Evolutionary conservation across 768 basidiomycete genomes (phyloP).

Genomic region (Mycena leptocephala): DNA sequence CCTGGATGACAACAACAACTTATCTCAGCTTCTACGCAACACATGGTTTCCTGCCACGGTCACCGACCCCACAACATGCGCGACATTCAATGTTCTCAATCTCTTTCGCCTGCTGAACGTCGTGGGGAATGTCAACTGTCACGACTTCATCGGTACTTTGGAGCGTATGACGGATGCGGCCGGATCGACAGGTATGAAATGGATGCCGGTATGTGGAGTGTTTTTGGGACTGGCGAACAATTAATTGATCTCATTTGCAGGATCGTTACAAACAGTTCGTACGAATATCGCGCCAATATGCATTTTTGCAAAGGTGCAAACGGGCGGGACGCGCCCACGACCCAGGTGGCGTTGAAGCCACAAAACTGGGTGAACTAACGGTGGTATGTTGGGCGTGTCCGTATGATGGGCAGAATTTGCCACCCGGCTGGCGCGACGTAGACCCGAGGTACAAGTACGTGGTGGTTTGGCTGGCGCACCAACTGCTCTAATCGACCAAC

Average conservation of each 20-base stretch:
- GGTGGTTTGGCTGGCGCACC: not conserved
- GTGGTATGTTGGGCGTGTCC: constrained; percentile 42
- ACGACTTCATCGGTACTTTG: constrained; percentile 3
- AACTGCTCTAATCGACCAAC: not conserved
- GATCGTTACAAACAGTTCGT: constrained; percentile 15
- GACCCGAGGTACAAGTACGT: not conserved
- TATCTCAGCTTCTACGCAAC: not conserved
- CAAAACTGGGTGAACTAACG: constrained; percentile 20
- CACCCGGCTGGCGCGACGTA: constrained; percentile 25
- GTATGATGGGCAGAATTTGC: constrained; percentile 31
- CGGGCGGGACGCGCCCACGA: constrained; percentile 19
- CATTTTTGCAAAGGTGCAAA: not conserved
- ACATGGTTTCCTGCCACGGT: constrained; percentile 28
- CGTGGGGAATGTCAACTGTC: constrained; percentile 19
- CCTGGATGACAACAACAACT: not conserved
- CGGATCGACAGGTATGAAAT: not conserved
- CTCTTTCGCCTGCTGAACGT: constrained; percentile 31
- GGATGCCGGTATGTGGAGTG: constrained; percentile 14
- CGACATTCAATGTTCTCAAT: constrained; percentile 3
- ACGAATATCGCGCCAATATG: not conserved
- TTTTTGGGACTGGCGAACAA: no score
- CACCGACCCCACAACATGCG: constrained; percentile 17
- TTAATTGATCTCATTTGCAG: not conserved
- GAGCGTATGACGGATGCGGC: constrained; percentile 1
- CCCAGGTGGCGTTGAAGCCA: constrained; percentile 6